These are phyloP conservation scores for Kuraishia hungarica DNA, from an alignment of 805 yeast species.

Conservation along the genomic window DNA sequence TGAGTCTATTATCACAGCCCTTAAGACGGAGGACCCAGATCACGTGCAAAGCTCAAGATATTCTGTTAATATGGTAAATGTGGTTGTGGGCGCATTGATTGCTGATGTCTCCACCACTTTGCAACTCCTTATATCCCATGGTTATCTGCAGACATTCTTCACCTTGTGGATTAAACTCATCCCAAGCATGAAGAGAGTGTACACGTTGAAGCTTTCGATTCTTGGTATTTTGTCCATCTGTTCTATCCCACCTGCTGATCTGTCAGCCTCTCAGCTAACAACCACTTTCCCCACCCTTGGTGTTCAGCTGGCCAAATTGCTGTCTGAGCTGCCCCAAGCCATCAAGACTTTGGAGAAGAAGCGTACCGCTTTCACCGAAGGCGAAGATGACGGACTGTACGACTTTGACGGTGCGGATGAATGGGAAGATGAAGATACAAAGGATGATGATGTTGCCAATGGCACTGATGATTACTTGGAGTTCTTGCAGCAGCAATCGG, in stretches of 20 bases:
- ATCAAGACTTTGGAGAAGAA: constrained; percentile 54
- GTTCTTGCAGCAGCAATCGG: constrained; percentile 37
- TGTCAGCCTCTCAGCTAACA: constrained; percentile 17
- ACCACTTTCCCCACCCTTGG: constrained; percentile 40
- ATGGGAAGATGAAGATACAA: constrained; percentile 17
- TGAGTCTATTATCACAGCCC: constrained; percentile 30
- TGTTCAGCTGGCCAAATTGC: constrained; percentile 36
- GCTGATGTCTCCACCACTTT: constrained; percentile 52
- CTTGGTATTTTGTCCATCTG: constrained; percentile 55
- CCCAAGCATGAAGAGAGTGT: constrained; percentile 56
- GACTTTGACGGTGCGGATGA: constrained; percentile 18
- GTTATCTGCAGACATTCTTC: constrained; percentile 43
- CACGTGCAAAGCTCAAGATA: constrained; percentile 15
- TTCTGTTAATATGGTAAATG: constrained; percentile 49
- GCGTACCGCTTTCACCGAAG: constrained; percentile 40
- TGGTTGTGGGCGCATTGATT: constrained; percentile 54
- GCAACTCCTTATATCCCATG: constrained; percentile 33
- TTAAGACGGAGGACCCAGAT: constrained; percentile 23
- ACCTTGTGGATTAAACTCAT: constrained; percentile 56
- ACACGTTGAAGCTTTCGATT: constrained; percentile 69
- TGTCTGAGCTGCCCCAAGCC: constrained; percentile 66
- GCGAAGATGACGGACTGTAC: constrained; percentile 20
- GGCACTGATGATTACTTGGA: constrained; percentile 37
- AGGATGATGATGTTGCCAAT: constrained; percentile 20
- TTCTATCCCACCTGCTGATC: constrained; percentile 15